These are phyloP conservation scores for Coniella vitis DNA, from an alignment of 2,329 filamentous ascomycete genomes.

Conservation along the genomic window DNA sequence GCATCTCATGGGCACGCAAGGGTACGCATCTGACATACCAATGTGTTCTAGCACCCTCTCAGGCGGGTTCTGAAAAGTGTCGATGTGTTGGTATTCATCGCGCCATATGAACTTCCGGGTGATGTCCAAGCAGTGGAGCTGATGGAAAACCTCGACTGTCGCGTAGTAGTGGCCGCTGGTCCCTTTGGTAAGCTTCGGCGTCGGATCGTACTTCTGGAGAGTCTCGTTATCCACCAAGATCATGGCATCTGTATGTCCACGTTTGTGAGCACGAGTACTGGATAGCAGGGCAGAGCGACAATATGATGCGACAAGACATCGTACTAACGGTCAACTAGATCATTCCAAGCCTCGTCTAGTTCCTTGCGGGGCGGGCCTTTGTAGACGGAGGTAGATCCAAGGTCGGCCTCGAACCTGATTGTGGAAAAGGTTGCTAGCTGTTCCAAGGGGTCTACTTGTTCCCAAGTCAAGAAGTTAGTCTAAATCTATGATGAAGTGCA, in stretches of 20 bases:
- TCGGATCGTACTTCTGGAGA: background rate
- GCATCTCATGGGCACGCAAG: background rate
- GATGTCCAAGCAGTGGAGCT: background rate
- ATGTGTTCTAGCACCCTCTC: background rate
- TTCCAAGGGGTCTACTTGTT: too few species aligned
- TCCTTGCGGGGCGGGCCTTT: too few species aligned
- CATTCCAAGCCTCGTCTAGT: too few species aligned
- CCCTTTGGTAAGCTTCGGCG: background rate
- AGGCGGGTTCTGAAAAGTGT: background rate
- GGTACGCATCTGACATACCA: background rate
- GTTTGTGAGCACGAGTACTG: too few species aligned
- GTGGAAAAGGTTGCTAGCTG: too few species aligned
- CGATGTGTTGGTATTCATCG: background rate
- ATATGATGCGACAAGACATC: too few species aligned
- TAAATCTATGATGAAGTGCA: too few species aligned
- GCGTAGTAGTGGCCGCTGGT: background rate
- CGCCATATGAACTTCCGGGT: background rate
- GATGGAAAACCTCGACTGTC: background rate
- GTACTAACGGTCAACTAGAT: too few species aligned
- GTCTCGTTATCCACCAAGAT: background rate
- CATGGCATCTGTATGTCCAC: background rate
- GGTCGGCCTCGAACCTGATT: too few species aligned
- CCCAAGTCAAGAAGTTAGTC: too few species aligned
- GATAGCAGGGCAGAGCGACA: too few species aligned
- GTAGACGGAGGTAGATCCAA: too few species aligned